Evolutionary conservation across 1,284 basidiomycete genomes (phyloP).

Genomic region (Boletus calvinii): DNA sequence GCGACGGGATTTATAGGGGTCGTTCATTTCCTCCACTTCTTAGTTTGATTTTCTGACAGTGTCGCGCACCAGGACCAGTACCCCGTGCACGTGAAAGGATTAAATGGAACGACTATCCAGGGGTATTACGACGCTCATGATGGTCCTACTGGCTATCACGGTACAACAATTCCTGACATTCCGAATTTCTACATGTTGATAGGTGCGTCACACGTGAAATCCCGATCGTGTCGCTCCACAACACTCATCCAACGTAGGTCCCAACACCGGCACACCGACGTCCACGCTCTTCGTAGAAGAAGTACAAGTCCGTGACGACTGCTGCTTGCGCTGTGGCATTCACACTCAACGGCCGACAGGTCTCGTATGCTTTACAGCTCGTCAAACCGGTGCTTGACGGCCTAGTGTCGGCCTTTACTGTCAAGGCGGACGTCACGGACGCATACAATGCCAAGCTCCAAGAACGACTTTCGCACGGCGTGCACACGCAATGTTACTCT

Average conservation of each 20-base stretch:
- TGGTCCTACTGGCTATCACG: slow-evolving; percentile 38
- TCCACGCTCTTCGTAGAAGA: slow-evolving; percentile 38
- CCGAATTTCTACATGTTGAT: slow-evolving; percentile 39
- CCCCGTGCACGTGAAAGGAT: slow-evolving; percentile 30
- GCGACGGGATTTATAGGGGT: slow-evolving; percentile 36
- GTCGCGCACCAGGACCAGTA: slow-evolving; percentile 26
- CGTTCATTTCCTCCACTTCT: background rate
- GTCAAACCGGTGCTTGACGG: slow-evolving; percentile 30
- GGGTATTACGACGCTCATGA: slow-evolving; percentile 38
- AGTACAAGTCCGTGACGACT: slow-evolving; percentile 20
- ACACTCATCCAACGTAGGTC: slow-evolving; percentile 18
- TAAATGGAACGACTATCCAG: slow-evolving; percentile 27
- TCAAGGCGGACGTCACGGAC: slow-evolving; percentile 26
- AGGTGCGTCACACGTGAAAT: slow-evolving; percentile 14
- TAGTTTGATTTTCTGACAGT: background rate
- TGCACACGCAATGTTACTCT: slow-evolving; percentile 28
- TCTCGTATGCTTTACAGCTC: slow-evolving; percentile 32
- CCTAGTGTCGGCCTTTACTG: slow-evolving; percentile 26
- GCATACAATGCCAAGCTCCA: slow-evolving; percentile 31
- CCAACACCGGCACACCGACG: slow-evolving; percentile 33
- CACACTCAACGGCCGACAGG: slow-evolving; percentile 6
- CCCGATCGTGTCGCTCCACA: background rate
- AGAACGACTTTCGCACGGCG: slow-evolving; percentile 20
- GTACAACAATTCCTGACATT: slow-evolving; percentile 37
- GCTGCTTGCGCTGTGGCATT: background rate